These are phyloP conservation scores for Aspergillus ostianus DNA, from an alignment of 495 filamentous ascomycete genomes.

Conservation along the genomic window DNA sequence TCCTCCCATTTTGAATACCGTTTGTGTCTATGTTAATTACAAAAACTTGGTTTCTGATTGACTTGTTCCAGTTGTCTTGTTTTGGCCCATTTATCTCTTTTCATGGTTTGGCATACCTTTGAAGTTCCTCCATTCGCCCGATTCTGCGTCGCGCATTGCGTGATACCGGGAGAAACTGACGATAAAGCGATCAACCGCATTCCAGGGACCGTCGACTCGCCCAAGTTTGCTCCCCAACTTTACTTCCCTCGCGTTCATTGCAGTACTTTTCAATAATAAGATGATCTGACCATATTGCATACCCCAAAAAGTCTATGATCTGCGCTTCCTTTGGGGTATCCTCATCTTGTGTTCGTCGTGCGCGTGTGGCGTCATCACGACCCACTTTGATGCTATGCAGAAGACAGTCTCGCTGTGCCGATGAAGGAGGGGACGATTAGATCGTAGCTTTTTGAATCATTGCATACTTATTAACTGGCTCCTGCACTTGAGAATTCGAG, in stretches of 20 bases:
- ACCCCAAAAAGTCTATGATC: neutral
- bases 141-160: neutral
- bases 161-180: constrained; percentile 4
- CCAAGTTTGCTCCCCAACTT: neutral
- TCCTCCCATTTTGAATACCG: neutral
- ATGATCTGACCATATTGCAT: neutral
- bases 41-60: too few species aligned
- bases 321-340: neutral
- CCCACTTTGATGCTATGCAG: constrained; percentile 42
- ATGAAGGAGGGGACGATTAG: constrained; percentile 8
- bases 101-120: too few species aligned
- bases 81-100: too few species aligned
- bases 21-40: too few species aligned
- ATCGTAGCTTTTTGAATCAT: neutral
- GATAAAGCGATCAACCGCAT: constrained; percentile 1
- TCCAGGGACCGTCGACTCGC: neutral
- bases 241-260: neutral
- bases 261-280: neutral
- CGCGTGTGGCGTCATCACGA: constrained; percentile 38
- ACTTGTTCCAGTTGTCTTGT: too few species aligned
- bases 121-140: neutral
- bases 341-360: constrained; percentile 3
- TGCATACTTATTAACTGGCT: neutral
- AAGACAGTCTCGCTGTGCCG: neutral
- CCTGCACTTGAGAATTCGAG: neutral